phyloP scores from a whole-genome alignment of 2,329 filamentous ascomycete species.

The Scedosporium dehoogii region DNA sequence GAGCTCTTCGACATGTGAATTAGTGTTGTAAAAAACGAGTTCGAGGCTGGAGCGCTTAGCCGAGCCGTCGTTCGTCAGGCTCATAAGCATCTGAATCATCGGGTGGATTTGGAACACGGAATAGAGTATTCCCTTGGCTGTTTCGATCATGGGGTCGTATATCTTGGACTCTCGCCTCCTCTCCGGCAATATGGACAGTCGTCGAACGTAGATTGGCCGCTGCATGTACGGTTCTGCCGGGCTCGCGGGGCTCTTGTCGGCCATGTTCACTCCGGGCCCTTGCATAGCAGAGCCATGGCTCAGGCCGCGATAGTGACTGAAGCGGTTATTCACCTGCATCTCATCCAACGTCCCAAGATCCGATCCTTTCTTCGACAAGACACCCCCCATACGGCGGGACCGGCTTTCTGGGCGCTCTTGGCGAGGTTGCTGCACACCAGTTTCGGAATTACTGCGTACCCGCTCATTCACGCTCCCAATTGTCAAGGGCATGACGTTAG shows the following conservation, averaged over 20 bases:
- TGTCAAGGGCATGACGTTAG: slow-evolving; percentile 61
- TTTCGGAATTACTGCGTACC: slow-evolving; percentile 55
- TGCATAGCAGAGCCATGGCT: slow-evolving; percentile 63
- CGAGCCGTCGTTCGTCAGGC: slow-evolving; percentile 49
- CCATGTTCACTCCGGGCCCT: slow-evolving; percentile 23
- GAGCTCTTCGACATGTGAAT: slow-evolving; percentile 54
- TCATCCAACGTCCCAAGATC: slow-evolving; percentile 56
- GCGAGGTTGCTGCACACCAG: slow-evolving; percentile 34
- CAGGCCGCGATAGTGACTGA: slow-evolving; percentile 56
- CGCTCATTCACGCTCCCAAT: slow-evolving; percentile 63
- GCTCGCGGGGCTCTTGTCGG: slow-evolving; percentile 45
- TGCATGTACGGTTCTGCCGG: slow-evolving; percentile 47
- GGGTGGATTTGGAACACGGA: slow-evolving; percentile 60
- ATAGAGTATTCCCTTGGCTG: slow-evolving; percentile 57
- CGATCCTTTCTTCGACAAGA: slow-evolving; percentile 48
- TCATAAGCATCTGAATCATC: slow-evolving; percentile 56
- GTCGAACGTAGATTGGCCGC: slow-evolving; percentile 52
- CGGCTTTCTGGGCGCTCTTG: slow-evolving; percentile 44
- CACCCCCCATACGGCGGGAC: slow-evolving; percentile 49
- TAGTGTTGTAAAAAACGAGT: slow-evolving; percentile 58
- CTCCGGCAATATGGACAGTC: slow-evolving; percentile 54
- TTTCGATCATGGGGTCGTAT: slow-evolving; percentile 52
- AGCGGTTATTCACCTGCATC: slow-evolving; percentile 50
- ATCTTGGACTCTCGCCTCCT: slow-evolving; percentile 51
- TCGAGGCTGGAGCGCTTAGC: slow-evolving; percentile 54